phyloP scores from a whole-genome alignment of 768 basidiomycete genomes.

The Multifurca ochricompacta region DNA sequence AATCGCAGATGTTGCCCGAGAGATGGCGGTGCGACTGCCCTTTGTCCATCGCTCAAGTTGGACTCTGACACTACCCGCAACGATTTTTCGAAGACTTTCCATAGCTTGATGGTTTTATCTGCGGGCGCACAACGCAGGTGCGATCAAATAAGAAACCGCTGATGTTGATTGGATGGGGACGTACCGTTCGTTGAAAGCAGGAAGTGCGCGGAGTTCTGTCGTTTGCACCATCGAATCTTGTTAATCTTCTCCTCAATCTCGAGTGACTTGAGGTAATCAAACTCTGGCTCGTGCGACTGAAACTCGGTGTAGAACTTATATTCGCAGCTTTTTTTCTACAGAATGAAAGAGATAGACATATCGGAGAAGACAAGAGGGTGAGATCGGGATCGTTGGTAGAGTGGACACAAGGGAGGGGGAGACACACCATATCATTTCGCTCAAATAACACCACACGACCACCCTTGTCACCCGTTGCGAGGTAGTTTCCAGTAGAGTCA shows the following conservation, averaged over 20 bases:
- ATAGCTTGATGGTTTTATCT: conserved; percentile 99
- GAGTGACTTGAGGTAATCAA: conserved; percentile 98
- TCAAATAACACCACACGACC: conserved; percentile 98
- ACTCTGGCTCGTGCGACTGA: conserved; percentile 99
- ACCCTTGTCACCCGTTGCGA: conserved; percentile 99
- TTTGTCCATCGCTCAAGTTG: conserved; percentile 81
- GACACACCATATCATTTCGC: conserved; percentile 87
- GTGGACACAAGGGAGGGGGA: background rate
- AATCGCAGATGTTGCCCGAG: conserved; percentile 60
- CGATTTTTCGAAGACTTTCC: conserved; percentile 99
- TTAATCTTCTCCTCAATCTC: conserved; percentile 99
- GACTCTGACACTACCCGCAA: conserved; percentile 95
- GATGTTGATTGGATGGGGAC: conserved; percentile 21
- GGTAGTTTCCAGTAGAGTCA: conserved; percentile 98
- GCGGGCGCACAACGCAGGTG: background rate
- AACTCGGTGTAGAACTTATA: conserved; percentile 99
- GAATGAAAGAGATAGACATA: background rate
- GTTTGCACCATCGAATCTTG: conserved; percentile 99
- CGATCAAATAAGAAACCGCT: conserved; percentile 12
- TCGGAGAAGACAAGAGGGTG: conserved; percentile 18
- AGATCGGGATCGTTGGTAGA: conserved; percentile 5
- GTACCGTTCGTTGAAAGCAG: conserved; percentile 93
- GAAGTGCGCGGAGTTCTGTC: conserved; percentile 97
- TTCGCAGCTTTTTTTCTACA: conserved; percentile 98
- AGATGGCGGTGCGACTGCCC: conserved; percentile 56